Base-by-base conservation (phyloP, 139 green algal genomes). In the Spirogloea muscicola region DNA sequence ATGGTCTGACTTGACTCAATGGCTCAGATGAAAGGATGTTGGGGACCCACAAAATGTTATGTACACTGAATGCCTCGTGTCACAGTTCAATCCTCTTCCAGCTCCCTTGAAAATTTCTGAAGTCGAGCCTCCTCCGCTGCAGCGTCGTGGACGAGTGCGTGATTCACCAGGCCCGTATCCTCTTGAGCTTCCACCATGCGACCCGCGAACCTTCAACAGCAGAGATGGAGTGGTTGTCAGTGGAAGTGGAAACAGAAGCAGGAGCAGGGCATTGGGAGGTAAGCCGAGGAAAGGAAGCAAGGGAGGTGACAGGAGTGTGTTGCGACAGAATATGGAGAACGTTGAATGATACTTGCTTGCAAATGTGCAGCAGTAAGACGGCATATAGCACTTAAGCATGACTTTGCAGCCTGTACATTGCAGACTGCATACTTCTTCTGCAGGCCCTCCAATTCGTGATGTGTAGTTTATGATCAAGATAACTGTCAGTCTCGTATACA, bases 141-240 rank as follows among this genome's bases (percentile, higher is more conserved):
- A 13, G 85, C 81, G 1, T 96, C 92, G 63, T 68, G 72, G 82
- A 79, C 13, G 44, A 36, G 46, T 59, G 39, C 29, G 39, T 82
- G 96, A 36, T 92, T 95, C 33, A 88, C 90, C 37, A 89, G 58
- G 31, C 92, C 92, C 55, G 97, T 91, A 84, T 89, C 96, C 79
- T 92, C 86, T 40, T 60, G 40, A 0, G 92, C 93, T 25, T 52
- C 39, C 4, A 97, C 49, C 68, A 90, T 80, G 6, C 84, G 79
- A 2, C 92, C 91, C 1, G 78, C 92, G 80, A 97, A 97, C 68
- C 68, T 77, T 36, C 27, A 59, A 61, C 60, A 49, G 16, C 29
- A 59, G 10, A 25, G 18, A 31, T 69, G 6, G 58, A 25, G 6
- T 10, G 21, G 57, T 25, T 59, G 29, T 60, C 16, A 29, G 16